Evolutionary conservation across 78 protist species (phyloP), one percentile per base, ranked within the genome.

Genomic region (Carpediemonas membranifera): DNA sequence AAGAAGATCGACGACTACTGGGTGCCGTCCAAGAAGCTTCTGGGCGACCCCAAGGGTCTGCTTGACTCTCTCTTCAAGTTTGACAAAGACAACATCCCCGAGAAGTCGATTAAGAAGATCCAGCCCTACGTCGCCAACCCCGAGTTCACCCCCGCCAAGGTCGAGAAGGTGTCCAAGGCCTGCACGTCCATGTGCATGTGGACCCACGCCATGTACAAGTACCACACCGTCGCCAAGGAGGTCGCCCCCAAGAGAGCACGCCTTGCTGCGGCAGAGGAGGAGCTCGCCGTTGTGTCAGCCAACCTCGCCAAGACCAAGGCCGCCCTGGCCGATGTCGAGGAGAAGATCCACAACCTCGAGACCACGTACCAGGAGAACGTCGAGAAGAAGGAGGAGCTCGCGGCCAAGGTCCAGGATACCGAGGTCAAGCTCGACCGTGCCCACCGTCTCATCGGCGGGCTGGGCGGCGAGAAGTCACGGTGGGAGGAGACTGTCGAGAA

Each of bases 161-260:
- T 90, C 33, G 76, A 9, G 25, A 51, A 75, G 50, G 78, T 60
- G 41, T 77, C 88, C 0, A 27, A 51, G 59, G 88, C 95, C 25
- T 84, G 90, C 69, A 78, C 70, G 27, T 70, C 87, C 24, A 70
- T 90, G 50, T 84, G 90, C 61, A 36, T 59, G 75, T 90, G 91
- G 91, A 84, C 67, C 33, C 81, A 71, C 1, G 88, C 95, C 55
- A 80, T 87, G 81, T 64, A 78, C 59, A 67, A 59, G 68, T 90
- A 80, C 60, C 78, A 85, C 74, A 35, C 36, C 74, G 88, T 84
- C 25, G 43, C 59, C 62, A 51, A 58, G 33, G 15, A 43, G 13
- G 95, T 86, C n/a, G 81, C 65, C 52, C 95, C 95, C 14, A 76
- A 79, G 80, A 65, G 79, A 7, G n/a, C 47, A 41, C 47, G 21